Evolutionary conservation across 2,329 filamentous ascomycete genomes (phyloP).

Genomic region (Trichophyton mentagrophytes): DNA sequence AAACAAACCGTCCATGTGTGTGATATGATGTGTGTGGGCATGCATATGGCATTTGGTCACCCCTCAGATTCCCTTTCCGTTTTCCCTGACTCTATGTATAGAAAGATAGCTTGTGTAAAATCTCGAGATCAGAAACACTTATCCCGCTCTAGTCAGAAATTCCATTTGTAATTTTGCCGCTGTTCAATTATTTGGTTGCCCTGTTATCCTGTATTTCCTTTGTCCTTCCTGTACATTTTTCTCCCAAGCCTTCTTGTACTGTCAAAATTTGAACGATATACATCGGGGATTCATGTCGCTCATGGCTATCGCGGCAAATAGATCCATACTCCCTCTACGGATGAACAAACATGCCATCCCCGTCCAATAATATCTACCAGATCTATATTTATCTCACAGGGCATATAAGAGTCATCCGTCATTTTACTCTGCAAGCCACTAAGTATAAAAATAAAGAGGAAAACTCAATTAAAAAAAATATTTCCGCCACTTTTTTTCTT

Average conservation of each 20-base stretch:
- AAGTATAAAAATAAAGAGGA: not conserved
- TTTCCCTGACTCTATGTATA: conserved; percentile 11
- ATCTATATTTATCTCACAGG: not conserved
- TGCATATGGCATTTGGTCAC: conserved; percentile 1
- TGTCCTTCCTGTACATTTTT: not conserved
- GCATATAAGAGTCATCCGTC: not conserved
- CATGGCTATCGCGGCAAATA: too few species aligned
- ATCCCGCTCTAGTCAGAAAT: conserved; percentile 7
- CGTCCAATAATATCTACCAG: not conserved
- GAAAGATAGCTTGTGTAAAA: conserved; percentile 15
- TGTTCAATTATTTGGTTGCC: not conserved
- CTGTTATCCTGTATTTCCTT: not conserved
- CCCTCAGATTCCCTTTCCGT: conserved; percentile 4
- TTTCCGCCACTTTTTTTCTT: not conserved
- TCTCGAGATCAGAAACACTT: conserved; percentile 12
- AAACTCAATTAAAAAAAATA: conserved; percentile 5
- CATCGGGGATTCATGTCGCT: too few species aligned
- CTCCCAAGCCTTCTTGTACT: not conserved
- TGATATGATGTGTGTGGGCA: not conserved
- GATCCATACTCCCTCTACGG: too few species aligned
- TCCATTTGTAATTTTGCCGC: conserved; percentile 7
- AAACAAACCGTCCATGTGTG: not conserved
- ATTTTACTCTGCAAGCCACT: not conserved
- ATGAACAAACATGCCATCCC: not conserved
- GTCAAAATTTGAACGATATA: not conserved